A percentile compares a stretch with the other conserved stretches of the same genome.
Conservation (phyloP, 116 monocot genomes). For the Dioscorea cayenensis region DNA sequence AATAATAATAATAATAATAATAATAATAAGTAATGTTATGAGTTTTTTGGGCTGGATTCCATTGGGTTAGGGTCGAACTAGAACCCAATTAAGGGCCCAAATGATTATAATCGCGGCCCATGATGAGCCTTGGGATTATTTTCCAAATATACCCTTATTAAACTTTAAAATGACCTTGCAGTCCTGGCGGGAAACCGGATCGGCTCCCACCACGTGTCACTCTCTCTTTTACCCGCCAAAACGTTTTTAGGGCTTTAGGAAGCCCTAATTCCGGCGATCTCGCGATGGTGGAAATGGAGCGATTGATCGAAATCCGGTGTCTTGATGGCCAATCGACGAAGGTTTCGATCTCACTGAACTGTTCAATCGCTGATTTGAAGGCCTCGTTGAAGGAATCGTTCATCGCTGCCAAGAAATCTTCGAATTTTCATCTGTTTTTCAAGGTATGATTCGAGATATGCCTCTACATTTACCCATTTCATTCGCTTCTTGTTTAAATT, state of each 20-base stretch:
- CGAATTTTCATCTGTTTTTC: slow-evolving; percentile 71
- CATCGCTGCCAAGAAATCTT: slow-evolving; percentile 41
- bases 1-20: too few relatives aligned
- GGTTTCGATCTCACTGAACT: slow-evolving; percentile 27
- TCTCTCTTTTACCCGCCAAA: background rate
- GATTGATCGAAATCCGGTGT: slow-evolving; percentile 35
- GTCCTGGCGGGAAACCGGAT: too few relatives aligned
- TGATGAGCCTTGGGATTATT: too few relatives aligned
- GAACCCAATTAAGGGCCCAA: too few relatives aligned
- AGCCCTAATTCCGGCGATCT: background rate
- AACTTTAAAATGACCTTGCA: too few relatives aligned
- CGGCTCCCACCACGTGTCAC: background rate
- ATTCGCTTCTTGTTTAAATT: background rate
- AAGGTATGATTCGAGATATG: slow-evolving; percentile 27
- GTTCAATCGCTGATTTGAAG: slow-evolving; percentile 59
- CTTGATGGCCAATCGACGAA: slow-evolving; percentile 52
- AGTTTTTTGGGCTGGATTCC: too few relatives aligned
- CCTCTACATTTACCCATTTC: background rate
- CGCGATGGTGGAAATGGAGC: slow-evolving; percentile 9
- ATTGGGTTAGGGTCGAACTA: too few relatives aligned
- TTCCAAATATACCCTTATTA: too few relatives aligned
- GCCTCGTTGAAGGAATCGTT: slow-evolving; percentile 41
- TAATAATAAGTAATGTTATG: too few relatives aligned
- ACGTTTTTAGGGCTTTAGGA: background rate
- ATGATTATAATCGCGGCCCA: too few relatives aligned